These are phyloP conservation scores for Ochetophila trinervis DNA, from an alignment of 306 rosid species.

Conservation along the genomic window DNA sequence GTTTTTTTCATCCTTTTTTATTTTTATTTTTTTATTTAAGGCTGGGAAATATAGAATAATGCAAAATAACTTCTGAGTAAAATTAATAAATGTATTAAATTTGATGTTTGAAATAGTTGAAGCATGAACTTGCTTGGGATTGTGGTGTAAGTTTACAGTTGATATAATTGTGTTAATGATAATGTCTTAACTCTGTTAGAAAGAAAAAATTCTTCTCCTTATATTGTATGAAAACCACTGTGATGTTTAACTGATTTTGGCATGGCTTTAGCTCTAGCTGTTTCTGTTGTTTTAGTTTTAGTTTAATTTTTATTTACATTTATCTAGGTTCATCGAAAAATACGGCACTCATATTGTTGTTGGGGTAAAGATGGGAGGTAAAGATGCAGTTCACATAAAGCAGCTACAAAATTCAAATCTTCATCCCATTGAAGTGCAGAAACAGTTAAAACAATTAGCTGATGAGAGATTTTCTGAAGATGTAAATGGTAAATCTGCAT, in stretches of 20 bases:
- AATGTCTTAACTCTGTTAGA: too few relatives aligned
- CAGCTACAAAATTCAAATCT: conserved; percentile 60
- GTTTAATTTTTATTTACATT: conserved; percentile 3
- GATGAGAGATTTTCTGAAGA: conserved; percentile 63
- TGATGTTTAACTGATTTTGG: background rate
- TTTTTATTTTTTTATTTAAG: background rate
- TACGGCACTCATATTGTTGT: conserved; percentile 87
- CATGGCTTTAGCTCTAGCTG: background rate
- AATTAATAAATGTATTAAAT: too few relatives aligned
- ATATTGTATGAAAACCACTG: background rate
- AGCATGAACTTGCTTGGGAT: too few relatives aligned
- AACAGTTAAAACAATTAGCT: conserved; percentile 63
- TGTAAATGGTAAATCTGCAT: conserved; percentile 30
- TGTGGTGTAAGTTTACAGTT: too few relatives aligned
- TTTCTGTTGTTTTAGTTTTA: background rate
- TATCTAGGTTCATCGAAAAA: conserved; percentile 80
- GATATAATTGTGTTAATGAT: too few relatives aligned
- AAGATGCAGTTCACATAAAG: conserved; percentile 73
- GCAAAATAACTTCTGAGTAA: too few relatives aligned
- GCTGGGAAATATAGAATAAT: too few relatives aligned
- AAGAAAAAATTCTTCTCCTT: background rate
- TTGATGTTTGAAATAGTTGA: too few relatives aligned
- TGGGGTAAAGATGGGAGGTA: conserved; percentile 97
- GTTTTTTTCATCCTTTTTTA: too few relatives aligned
- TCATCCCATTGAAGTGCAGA: conserved; percentile 62